Percentiles rank a stretch among this genome's conserved stretches.
Evolutionary conservation across 768 basidiomycete species (phyloP).

Genomic region (Glaciozyma martinii): DNA sequence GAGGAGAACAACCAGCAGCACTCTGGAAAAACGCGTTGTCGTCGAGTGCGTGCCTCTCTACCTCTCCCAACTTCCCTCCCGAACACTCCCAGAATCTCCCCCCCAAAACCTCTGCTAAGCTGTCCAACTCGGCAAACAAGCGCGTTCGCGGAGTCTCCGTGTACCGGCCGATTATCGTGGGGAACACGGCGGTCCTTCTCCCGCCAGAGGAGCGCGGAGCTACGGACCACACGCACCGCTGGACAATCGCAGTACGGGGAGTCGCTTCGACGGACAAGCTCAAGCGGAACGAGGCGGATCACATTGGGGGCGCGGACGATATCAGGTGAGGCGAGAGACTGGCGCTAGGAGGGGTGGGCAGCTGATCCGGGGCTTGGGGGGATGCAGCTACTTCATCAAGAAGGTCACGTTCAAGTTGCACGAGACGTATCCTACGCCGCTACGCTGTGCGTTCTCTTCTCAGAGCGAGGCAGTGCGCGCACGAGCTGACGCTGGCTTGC

Average conservation of each 20-base stretch:
- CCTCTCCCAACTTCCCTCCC: too few relatives aligned
- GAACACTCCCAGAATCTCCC: too few relatives aligned
- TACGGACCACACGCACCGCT: constrained; percentile 82
- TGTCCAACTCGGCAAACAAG: too few relatives aligned
- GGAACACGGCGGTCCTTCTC: constrained; percentile 77
- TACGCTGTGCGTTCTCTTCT: constrained; percentile 53
- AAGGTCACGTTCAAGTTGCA: constrained; percentile 95
- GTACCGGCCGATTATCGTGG: constrained; percentile 85
- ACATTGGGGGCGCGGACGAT: constrained; percentile 35
- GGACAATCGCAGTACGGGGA: constrained; percentile 91
- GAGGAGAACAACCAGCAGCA: too few relatives aligned
- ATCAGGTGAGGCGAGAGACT: constrained; percentile 8
- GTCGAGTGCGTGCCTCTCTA: too few relatives aligned
- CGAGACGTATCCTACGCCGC: constrained; percentile 87
- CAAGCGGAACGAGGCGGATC: constrained; percentile 20
- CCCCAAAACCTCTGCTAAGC: too few relatives aligned
- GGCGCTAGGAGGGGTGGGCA: not conserved
- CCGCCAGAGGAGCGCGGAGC: constrained; percentile 59
- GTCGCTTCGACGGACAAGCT: constrained; percentile 57
- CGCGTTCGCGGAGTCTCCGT: constrained; percentile 57
- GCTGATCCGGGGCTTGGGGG: not conserved
- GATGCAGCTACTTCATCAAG: constrained; percentile 76
- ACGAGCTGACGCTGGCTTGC: not conserved
- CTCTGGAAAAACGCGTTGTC: too few relatives aligned
- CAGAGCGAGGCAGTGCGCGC: not conserved